Percentiles rank a stretch among this genome's conserved stretches.
These are phyloP conservation scores for Achaetomium macrosporum DNA, from an alignment of 2,329 filamentous ascomycete species.

Conservation along the genomic window DNA sequence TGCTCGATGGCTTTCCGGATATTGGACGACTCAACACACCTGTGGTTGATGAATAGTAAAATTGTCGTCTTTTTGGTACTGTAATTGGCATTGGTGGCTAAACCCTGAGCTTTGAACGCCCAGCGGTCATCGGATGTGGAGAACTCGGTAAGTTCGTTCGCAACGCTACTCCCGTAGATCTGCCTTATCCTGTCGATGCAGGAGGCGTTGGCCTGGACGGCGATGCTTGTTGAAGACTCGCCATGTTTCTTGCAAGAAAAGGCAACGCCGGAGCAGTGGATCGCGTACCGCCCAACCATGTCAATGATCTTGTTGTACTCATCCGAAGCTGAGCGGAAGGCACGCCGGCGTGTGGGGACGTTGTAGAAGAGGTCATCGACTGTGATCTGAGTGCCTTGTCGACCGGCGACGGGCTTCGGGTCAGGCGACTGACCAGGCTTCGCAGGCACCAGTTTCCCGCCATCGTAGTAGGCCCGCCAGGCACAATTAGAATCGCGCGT, in stretches of 20 bases:
- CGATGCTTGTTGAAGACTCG: slow-evolving; percentile 75
- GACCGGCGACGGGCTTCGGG: slow-evolving; percentile 80
- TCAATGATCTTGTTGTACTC: slow-evolving; percentile 98
- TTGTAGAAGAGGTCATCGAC: slow-evolving; percentile 98
- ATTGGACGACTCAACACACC: slow-evolving; percentile 80
- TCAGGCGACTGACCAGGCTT: slow-evolving; percentile 85
- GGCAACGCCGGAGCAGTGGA: slow-evolving; percentile 85
- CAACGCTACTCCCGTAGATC: slow-evolving; percentile 76
- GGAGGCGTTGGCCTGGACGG: slow-evolving; percentile 66
- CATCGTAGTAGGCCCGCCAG: slow-evolving; percentile 82
- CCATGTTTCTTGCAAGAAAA: slow-evolving; percentile 97
- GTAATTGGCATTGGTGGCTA: slow-evolving; percentile 90
- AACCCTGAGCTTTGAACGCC: slow-evolving; percentile 76
- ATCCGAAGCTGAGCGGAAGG: slow-evolving; percentile 86
- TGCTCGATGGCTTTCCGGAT: slow-evolving; percentile 91
- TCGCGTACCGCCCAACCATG: slow-evolving; percentile 84
- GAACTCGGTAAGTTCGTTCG: slow-evolving; percentile 81
- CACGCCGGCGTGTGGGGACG: slow-evolving; percentile 76
- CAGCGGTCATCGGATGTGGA: slow-evolving; percentile 66
- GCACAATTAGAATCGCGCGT: slow-evolving; percentile 83
- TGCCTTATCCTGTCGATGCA: slow-evolving; percentile 81
- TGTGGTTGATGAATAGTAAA: slow-evolving; percentile 93
- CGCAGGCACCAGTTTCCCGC: slow-evolving; percentile 71
- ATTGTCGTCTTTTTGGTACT: slow-evolving; percentile 83
- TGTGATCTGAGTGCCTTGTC: slow-evolving; percentile 87